These are phyloP conservation scores for Colletotrichum melonis DNA, from an alignment of 2,329 filamentous ascomycete genomes.

Conservation along the genomic window DNA sequence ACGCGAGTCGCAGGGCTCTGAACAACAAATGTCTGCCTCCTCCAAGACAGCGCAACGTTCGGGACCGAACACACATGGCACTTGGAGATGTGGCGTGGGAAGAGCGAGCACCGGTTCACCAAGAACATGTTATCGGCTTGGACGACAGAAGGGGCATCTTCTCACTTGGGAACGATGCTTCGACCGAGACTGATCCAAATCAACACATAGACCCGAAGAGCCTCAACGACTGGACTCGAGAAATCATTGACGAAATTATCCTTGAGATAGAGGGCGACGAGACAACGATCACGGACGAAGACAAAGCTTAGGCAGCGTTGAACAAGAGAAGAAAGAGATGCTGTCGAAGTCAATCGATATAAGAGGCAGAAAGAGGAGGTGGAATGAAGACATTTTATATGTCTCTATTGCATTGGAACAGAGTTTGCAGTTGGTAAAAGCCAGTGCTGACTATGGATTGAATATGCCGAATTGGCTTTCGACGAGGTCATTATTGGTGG, in stretches of 20 bases:
- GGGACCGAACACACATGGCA: background rate
- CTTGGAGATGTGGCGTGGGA: slow-evolving; percentile 4
- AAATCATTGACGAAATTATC: slow-evolving; percentile 1
- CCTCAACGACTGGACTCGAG: slow-evolving; percentile 1
- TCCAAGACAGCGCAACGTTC: slow-evolving; percentile 41
- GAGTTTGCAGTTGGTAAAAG: background rate
- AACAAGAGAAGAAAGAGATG: background rate
- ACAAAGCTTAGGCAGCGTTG: background rate
- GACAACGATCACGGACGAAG: background rate
- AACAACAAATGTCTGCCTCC: slow-evolving; percentile 44
- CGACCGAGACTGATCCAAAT: background rate
- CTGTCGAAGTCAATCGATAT: background rate
- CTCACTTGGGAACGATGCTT: background rate
- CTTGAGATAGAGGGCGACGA: background rate
- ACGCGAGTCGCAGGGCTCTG: slow-evolving; percentile 45
- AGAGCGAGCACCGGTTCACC: background rate
- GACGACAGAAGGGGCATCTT: background rate
- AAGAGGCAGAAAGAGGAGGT: background rate
- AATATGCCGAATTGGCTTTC: background rate
- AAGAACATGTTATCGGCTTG: background rate
- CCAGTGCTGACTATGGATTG: background rate
- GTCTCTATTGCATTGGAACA: background rate
- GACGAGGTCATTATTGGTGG: background rate
- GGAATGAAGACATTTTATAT: background rate
- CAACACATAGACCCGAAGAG: background rate